Base-by-base conservation (phyloP, 2,329 filamentous ascomycete genomes). In the Phaeophleospora eucalypticola region DNA sequence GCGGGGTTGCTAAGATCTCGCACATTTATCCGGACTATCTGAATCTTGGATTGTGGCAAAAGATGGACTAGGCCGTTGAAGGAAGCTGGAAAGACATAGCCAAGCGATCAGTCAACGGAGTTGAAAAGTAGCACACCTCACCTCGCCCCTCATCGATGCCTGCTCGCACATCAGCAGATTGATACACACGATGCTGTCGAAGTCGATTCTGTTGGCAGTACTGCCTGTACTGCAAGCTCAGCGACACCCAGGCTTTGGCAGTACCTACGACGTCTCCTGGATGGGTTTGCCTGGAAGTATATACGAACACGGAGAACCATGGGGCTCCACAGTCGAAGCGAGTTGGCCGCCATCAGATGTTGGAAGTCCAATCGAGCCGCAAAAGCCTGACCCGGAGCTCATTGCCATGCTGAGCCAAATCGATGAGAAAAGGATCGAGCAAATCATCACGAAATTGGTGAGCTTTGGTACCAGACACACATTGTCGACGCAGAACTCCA, bases 381-480 rank as follows among this genome's bases (percentile, higher is more conserved):
- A 74, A 56, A 57, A 59, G 21, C 70, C 71, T 7, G 64, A 69
- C 41, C 59, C 63, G 9, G 68, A 72, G 43, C 56, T 74, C 19
- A 63, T 60, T 43, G 51, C 59, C 4, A 66, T 75, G 58, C 48
- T 74, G 2, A 52, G 63, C 4, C 66, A 70, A 39, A 54, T 75
- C 24, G 64, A 65, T 47, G 52, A 74, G 3, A 58, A 64, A 2
- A 71, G 72, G 36, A 74, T 81, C 52, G 65, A 78, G 56, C 64
- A 68, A 7, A 78, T 67, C 46, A 75, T 81, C 51, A 64, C 67
- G 43, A 80, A 74, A 52, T 71, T 81, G 1, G 77, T 75, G 3
- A 73, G 70, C 14, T 82, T 80, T 52, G 78, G 76, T 20, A 81
- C 78, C 4, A 69, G 78, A 6, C 77, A 81, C 57, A 81, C 78